phyloP scores from a whole-genome alignment of 2,329 filamentous ascomycete species.

The Colletotrichum euphorbiae region DNA sequence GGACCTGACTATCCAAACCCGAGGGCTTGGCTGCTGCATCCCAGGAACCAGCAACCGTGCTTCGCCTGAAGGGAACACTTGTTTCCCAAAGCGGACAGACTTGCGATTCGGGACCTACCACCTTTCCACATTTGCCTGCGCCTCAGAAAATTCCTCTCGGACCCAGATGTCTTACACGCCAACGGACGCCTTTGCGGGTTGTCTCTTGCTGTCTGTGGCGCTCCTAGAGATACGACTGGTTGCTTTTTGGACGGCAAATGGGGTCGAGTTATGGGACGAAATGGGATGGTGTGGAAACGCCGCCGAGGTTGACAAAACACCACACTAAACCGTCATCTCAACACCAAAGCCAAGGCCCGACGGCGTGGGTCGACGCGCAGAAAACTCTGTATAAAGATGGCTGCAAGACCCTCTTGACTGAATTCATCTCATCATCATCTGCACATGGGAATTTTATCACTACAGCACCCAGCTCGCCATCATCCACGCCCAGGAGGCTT shows the following conservation, averaged over 20 bases:
- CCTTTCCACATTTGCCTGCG: constrained; percentile 15
- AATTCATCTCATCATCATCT: constrained; percentile 24
- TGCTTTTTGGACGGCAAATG: neutral
- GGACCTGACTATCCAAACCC: constrained; percentile 2
- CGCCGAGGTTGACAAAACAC: constrained; percentile 20
- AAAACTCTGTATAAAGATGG: constrained; percentile 35
- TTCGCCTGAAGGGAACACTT: constrained; percentile 10
- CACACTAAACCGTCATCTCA: constrained; percentile 22
- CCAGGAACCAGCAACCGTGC: constrained; percentile 31
- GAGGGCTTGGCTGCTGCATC: constrained; percentile 26
- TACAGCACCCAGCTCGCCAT: constrained; percentile 18
- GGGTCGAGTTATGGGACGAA: constrained; percentile 20
- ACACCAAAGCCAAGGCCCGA: constrained; percentile 2
- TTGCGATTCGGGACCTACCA: constrained; percentile 33
- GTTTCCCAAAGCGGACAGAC: constrained; percentile 40
- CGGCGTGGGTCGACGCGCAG: constrained; percentile 9
- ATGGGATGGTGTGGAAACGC: constrained; percentile 18
- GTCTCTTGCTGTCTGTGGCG: neutral
- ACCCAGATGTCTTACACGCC: constrained; percentile 26
- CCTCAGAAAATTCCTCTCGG: constrained; percentile 16
- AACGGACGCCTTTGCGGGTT: constrained; percentile 18
- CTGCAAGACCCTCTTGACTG: neutral
- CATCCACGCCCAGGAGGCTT: constrained; percentile 36
- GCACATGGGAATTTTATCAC: neutral
- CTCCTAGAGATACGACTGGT: constrained; percentile 30